Conservation (phyloP, 352 stramenopile species). For the Phytophthora palmivora region DNA sequence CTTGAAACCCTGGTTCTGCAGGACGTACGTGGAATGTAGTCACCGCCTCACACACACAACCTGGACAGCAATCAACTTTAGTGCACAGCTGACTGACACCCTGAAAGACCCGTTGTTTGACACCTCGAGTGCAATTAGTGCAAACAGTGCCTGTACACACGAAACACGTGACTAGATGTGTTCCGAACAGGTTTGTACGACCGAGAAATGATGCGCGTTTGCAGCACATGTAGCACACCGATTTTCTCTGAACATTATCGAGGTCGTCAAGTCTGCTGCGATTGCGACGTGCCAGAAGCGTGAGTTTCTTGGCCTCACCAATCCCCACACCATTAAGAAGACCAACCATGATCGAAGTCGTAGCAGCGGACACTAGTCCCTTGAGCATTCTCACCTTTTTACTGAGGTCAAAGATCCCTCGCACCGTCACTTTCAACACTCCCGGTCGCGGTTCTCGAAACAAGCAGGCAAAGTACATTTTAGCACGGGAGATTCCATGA, state of each 20-base stretch:
- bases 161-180: constrained; percentile 40
- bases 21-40: constrained; percentile 34
- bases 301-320: constrained; percentile 60
- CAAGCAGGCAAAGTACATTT: constrained; percentile 42
- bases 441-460: constrained; percentile 41
- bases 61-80: constrained; percentile 42
- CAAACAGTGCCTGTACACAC: constrained; percentile 56
- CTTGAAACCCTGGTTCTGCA: constrained; percentile 27
- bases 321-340: constrained; percentile 45
- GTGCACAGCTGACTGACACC: constrained; percentile 23
- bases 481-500: constrained; percentile 32
- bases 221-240: constrained; percentile 17
- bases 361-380: constrained; percentile 32
- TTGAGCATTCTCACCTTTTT: constrained; percentile 32
- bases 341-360: constrained; percentile 39
- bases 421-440: constrained; percentile 43
- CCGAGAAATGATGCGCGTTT: constrained; percentile 36
- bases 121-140: constrained; percentile 39
- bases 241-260: neutral
- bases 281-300: constrained; percentile 39
- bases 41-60: constrained; percentile 43
- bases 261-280: too few relatives aligned
- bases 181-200: constrained; percentile 21
- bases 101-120: constrained; percentile 57
- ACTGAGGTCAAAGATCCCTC: constrained; percentile 47